Conservation (phyloP, 2,329 filamentous ascomycete genomes). For the Fusarium aywerte region DNA sequence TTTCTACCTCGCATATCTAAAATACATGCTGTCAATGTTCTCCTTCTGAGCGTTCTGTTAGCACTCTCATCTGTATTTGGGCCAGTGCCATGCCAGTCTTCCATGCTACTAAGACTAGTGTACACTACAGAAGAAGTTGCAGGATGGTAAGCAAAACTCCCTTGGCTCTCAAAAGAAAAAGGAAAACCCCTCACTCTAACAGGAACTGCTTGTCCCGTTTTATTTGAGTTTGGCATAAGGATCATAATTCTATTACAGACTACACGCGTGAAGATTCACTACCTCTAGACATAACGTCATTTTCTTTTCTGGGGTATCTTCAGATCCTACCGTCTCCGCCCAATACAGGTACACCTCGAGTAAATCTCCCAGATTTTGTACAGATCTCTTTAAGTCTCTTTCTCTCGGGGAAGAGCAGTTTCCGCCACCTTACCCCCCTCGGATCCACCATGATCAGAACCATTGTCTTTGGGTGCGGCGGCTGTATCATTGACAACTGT, state of each 20-base stretch:
- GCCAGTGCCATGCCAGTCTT: not conserved
- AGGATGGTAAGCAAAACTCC: not conserved
- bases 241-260: not conserved
- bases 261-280: not conserved
- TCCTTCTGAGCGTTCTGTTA: not conserved
- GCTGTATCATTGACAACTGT: slow-evolving; percentile 27
- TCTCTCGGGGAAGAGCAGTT: slow-evolving; percentile 33
- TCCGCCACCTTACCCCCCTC: slow-evolving; percentile 38
- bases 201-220: not conserved
- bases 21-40: not conserved
- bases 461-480: slow-evolving; percentile 27
- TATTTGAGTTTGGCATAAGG: not conserved
- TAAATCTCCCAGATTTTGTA: not conserved
- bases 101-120: not conserved
- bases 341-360: slow-evolving; percentile 22
- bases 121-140: not conserved
- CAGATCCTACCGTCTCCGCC: slow-evolving; percentile 3
- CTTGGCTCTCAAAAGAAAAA: not conserved
- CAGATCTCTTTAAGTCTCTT: slow-evolving; percentile 23
- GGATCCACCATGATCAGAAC: slow-evolving; percentile 43
- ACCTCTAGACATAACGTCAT: not conserved
- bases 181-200: not conserved
- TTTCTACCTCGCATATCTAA: not conserved
- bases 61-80: not conserved
- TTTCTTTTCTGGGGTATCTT: slow-evolving; percentile 24